These are phyloP conservation scores for Trichoderma semiorbis DNA, from an alignment of 2,329 filamentous ascomycete species.

Conservation along the genomic window DNA sequence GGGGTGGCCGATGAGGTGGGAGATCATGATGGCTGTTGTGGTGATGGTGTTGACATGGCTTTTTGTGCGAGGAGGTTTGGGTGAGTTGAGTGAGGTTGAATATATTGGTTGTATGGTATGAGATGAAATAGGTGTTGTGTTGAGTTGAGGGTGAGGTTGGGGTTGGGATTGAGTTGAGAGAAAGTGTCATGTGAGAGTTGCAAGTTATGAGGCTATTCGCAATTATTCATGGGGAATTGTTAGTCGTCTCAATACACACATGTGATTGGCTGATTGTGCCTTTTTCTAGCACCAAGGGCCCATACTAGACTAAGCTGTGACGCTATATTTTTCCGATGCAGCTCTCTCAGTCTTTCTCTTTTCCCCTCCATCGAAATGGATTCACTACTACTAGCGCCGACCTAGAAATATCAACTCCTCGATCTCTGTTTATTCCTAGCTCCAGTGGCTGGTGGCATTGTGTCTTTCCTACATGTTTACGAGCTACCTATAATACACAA, in stretches of 20 bases:
- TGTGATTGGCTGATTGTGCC: not conserved
- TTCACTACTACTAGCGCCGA: not conserved
- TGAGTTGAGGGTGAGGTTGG: not conserved
- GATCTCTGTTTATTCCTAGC: not conserved
- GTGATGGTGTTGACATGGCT: not conserved
- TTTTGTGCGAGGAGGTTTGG: not conserved
- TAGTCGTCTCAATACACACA: not conserved
- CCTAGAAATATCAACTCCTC: not conserved
- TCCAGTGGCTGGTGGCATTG: not conserved
- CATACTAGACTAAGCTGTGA: not conserved
- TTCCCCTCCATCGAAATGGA: not conserved
- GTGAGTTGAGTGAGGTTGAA: not conserved
- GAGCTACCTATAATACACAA: constrained; percentile 35
- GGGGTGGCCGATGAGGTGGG: constrained; percentile 39
- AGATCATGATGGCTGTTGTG: constrained; percentile 24
- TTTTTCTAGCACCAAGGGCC: not conserved
- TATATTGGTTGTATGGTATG: not conserved
- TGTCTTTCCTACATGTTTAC: not conserved
- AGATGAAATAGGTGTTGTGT: not conserved
- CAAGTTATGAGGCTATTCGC: not conserved
- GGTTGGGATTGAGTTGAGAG: not conserved
- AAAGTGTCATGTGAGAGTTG: not conserved
- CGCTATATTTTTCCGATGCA: constrained; percentile 4
- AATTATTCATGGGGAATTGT: not conserved
- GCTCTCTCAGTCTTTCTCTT: not conserved